Evolutionary conservation across 225 moss, liverwort and hornwort genomes (phyloP), one percentile per base, ranked within the genome.

Genomic region (Neckera pumila): DNA sequence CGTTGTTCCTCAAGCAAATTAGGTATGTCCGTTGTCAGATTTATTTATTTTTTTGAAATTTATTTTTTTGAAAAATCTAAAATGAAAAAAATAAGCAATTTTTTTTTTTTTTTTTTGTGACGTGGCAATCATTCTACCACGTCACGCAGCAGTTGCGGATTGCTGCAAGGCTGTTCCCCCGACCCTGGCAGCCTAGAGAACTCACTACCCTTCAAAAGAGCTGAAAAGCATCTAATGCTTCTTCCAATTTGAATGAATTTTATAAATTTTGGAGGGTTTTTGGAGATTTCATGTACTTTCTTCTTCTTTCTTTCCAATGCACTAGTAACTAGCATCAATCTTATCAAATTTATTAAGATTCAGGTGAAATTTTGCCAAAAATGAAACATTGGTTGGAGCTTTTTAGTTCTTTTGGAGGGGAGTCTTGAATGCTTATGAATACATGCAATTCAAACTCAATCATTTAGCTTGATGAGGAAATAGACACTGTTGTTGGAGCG

Each of bases 321-420:
- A 14, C 40, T 26, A 10, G 7, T 13, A 69, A 38, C 20, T 23
- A 21, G 2, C 16, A 43, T 28, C 3, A 28, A 10, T 15, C 42
- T 43, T 17, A 28, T 43, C 71, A 71, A 26, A 72, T 7, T 42
- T 15, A 5, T 13, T 4, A 5, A 43, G 14, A 72, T 43, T 43
- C 8, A 5, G 1, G 16, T 43, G 28, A 42, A 43, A 17, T 45
- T 72, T 72, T 43, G 17, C 6, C 3, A 1, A 19, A 31, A 12
- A 30, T 31, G 1, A 75, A 31, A 33, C 20, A 20, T 33, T 49
- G 5, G 3, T 49, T 31, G 12, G 7, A 31, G 1, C 20, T 75
- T 17, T 4, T 49, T 19, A 31, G 2, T 1, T 49, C 28, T 28
- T 28, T 10, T 45, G 6, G 0, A 0, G 3, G 6, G 3, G 6